Evolutionary conservation across 176 grass and related monocot genomes (phyloP), one percentile per base, ranked within the genome.

Genomic region (Oryza meridionalis): DNA sequence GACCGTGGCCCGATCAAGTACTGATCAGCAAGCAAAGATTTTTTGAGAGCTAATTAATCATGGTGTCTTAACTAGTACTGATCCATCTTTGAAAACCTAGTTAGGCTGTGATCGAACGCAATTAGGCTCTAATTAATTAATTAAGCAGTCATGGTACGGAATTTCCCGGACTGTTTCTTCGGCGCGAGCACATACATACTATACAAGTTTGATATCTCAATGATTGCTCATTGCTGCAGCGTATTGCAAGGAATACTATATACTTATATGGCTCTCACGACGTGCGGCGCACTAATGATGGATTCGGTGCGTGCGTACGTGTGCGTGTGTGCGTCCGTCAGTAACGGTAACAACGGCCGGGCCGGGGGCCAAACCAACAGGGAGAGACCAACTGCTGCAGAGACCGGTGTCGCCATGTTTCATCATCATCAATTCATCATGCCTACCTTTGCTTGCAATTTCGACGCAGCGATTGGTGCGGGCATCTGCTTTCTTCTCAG

Each of bases 261-360:
- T 37, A 33, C 35, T 37, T 37, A 37, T 6, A 37, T 37, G 35
- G 35, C 35, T 37, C 35, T 37, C 35, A 61, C 13, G 82, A 85
- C 88, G 88, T 86, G 83, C 88, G 78, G 83, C 88, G 88, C 83
- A 82, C 83, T 75, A 59, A 55, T 14, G 31, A 70, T 45, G 35
- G 0, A 0, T 14, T 14, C 24, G 51, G 26, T 24, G 9, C 22
- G 17, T 63, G 42, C 65, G 17, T 63, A 31, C 65, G 80, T 72
- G 73, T 14, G 45, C 12, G 11, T 42, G 40, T 8, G 40, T 9
- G 40, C 2, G 55, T 46, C 27, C 76, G 77, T 81, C 82, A 42
- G 70, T 64, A 76, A 89, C 77, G 49, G 77, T 85, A 76, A 70
- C 87, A 70, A 84, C 76, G 81, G 70, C 70, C 9, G 5, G 81